Evolutionary conservation across 495 filamentous ascomycete genomes (phyloP).

Genomic region (Penicillium argentinense): DNA sequence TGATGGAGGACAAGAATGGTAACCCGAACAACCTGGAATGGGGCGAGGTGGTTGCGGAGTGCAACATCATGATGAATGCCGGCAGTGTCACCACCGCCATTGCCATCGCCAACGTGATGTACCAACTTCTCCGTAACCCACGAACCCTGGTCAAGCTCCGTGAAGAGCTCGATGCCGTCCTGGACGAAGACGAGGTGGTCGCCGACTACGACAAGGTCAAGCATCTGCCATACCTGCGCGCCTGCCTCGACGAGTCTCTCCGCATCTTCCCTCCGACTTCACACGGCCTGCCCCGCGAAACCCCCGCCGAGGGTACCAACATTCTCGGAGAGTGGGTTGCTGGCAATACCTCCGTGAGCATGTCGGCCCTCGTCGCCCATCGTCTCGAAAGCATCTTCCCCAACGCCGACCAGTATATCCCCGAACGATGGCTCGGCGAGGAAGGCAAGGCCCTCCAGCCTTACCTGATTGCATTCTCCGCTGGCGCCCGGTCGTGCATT

Average conservation of each 20-base stretch:
- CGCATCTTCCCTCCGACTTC: slow-evolving; percentile 43
- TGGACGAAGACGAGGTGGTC: slow-evolving; percentile 37
- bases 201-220: slow-evolving; percentile 47
- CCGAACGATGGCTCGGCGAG: slow-evolving; percentile 38
- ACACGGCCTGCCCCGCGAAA: slow-evolving; percentile 36
- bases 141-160: slow-evolving; percentile 50
- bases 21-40: slow-evolving; percentile 37
- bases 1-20: slow-evolving; percentile 56
- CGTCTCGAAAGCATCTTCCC: slow-evolving; percentile 31
- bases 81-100: slow-evolving; percentile 57
- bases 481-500: slow-evolving; percentile 42
- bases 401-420: slow-evolving; percentile 33
- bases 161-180: slow-evolving; percentile 53
- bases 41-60: slow-evolving; percentile 34
- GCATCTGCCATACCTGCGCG: slow-evolving; percentile 41
- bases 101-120: slow-evolving; percentile 52
- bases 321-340: slow-evolving; percentile 44
- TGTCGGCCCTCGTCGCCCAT: slow-evolving; percentile 33
- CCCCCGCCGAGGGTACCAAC: slow-evolving; percentile 34
- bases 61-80: slow-evolving; percentile 50
- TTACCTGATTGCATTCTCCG: slow-evolving; percentile 44
- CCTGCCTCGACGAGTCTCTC: slow-evolving; percentile 49
- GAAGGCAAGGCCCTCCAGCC: slow-evolving; percentile 41
- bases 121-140: slow-evolving; percentile 56
- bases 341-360: slow-evolving; percentile 31